These are phyloP conservation scores for Cephalotrichum gorgonifer DNA, from an alignment of 2,329 filamentous ascomycete species.

Conservation along the genomic window DNA sequence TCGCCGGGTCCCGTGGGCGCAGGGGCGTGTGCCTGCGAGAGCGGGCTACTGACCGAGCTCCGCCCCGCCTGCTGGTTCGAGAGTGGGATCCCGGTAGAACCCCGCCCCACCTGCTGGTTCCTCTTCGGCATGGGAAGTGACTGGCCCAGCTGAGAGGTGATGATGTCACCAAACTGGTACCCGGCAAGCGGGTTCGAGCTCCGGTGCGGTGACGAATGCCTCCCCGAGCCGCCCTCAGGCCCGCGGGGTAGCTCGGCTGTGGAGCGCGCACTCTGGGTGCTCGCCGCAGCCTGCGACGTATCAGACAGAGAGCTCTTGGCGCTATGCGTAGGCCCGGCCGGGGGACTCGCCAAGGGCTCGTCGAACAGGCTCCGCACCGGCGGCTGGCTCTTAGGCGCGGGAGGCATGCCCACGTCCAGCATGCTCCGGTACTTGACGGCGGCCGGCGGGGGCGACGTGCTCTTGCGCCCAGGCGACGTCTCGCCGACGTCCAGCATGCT, in stretches of 20 bases:
- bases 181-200: conserved; percentile 19
- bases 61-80: conserved; percentile 34
- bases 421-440: conserved; percentile 42
- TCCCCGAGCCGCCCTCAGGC: not conserved
- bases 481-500: conserved; percentile 55
- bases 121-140: conserved; percentile 35
- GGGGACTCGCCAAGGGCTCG: conserved; percentile 15
- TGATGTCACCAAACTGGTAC: conserved; percentile 53
- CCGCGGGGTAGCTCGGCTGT: not conserved
- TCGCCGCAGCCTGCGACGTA: not conserved
- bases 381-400: conserved; percentile 22
- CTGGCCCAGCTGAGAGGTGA: conserved; percentile 39
- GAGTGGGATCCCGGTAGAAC: conserved; percentile 20
- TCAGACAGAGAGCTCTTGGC: conserved; percentile 3
- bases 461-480: conserved; percentile 8
- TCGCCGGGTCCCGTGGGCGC: conserved; percentile 21
- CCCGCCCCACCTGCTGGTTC: conserved; percentile 33
- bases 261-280: not conserved
- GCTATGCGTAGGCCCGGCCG: conserved; percentile 1
- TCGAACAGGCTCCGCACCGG: conserved; percentile 42
- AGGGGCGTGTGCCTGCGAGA: conserved; percentile 17
- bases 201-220: conserved; percentile 1
- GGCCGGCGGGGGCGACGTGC: conserved; percentile 10
- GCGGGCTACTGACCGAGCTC: conserved; percentile 19
- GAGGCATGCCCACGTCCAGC: conserved; percentile 42